These are phyloP conservation scores for Pulveroboletus sp. DNA, from an alignment of 768 basidiomycete species.

Conservation along the genomic window DNA sequence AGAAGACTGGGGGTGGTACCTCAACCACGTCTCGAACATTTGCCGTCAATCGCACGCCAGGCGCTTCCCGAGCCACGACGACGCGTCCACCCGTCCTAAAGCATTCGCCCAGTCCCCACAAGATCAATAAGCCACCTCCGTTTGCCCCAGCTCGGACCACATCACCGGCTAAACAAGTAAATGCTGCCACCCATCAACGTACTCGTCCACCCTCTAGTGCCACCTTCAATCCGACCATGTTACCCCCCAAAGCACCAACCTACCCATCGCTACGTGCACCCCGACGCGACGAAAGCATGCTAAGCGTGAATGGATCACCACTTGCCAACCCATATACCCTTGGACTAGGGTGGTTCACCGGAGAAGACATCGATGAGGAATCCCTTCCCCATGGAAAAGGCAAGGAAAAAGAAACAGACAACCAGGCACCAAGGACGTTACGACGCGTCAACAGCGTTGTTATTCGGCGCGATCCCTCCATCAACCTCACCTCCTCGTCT, in stretches of 20 bases:
- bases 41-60: conserved; percentile 40
- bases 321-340: conserved; percentile 73
- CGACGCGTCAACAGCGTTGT: conserved; percentile 56
- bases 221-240: conserved; percentile 69
- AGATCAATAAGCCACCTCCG: conserved; percentile 22
- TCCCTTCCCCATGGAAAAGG: conserved; percentile 17
- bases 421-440: conserved; percentile 10
- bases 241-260: conserved; percentile 36
- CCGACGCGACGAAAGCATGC: conserved; percentile 69
- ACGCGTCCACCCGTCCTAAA: conserved; percentile 25
- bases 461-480: conserved; percentile 54
- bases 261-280: conserved; percentile 57
- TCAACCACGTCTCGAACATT: conserved; percentile 43
- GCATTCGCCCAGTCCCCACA: conserved; percentile 36
- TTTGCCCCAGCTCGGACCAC: conserved; percentile 37
- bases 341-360: conserved; percentile 55
- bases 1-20: conserved; percentile 42
- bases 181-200: conserved; percentile 5
- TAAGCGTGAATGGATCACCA: conserved; percentile 80
- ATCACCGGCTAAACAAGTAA: conserved; percentile 46
- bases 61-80: conserved; percentile 28
- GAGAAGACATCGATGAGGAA: conserved; percentile 27
- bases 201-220: conserved; percentile 53
- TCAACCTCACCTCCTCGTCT: conserved; percentile 34
- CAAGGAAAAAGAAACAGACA: conserved; percentile 18